Evolutionary conservation across 106 monocot species (phyloP).

Genomic region (Narthecium ossifragum): DNA sequence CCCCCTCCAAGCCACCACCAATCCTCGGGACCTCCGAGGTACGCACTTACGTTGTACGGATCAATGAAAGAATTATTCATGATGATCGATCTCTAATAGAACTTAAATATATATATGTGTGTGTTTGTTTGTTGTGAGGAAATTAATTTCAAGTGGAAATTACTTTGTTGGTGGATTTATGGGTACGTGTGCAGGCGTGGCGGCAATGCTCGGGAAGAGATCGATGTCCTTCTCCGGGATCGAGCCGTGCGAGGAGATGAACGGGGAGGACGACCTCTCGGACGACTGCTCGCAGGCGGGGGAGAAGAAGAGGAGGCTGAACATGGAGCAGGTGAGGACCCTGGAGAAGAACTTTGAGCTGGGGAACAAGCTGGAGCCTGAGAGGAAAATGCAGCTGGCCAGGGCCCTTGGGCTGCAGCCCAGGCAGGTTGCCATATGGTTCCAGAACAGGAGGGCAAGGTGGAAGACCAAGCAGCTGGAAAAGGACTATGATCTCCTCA

Average conservation of each 20-base stretch:
- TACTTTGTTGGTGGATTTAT: not conserved
- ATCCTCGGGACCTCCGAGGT: conserved; percentile 55
- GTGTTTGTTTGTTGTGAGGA: too few species aligned
- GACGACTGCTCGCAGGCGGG: conserved; percentile 70
- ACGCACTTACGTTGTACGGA: too few species aligned
- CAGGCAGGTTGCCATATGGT: conserved; percentile 90
- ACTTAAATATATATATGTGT: too few species aligned
- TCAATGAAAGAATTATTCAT: too few species aligned
- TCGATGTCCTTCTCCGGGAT: conserved; percentile 42
- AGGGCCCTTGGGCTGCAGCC: conserved; percentile 70
- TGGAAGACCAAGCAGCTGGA: conserved; percentile 92
- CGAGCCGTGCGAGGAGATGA: conserved; percentile 29
- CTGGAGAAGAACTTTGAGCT: conserved; percentile 87
- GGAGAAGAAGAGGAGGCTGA: conserved; percentile 87
- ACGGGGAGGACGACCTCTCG: conserved; percentile 62
- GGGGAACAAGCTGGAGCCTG: conserved; percentile 85
- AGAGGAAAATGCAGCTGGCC: conserved; percentile 84
- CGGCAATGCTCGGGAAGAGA: conserved; percentile 49
- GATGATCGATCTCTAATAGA: too few species aligned
- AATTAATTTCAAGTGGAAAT: too few species aligned
- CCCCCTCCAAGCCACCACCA: conserved; percentile 9
- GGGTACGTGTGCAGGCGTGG: conserved; percentile 27
- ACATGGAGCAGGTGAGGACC: conserved; percentile 81
- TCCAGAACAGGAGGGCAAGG: conserved; percentile 86
- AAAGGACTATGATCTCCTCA: conserved; percentile 80